Base-by-base conservation (phyloP, 441 rosid genomes). In the Kokia cookei region DNA sequence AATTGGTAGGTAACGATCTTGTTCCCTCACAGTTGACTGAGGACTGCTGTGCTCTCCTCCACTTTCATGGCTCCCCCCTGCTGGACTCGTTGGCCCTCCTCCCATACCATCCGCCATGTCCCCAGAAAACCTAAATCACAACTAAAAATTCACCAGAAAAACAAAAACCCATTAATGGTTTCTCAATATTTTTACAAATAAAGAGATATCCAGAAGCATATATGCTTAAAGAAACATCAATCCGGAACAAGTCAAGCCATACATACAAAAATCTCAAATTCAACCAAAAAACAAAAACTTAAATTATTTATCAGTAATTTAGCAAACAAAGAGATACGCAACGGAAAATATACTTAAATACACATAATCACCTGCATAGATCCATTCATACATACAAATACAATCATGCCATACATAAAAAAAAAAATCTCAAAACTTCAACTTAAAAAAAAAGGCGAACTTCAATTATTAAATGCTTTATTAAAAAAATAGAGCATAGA, bases 31-130 rank as follows among this genome's bases (percentile, higher is more conserved):
- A 62, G 78, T 77, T 0, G 89, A 87, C 63, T 86, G 89, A 55
- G 93, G 93, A 81, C 98, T 92, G 82, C 97, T 92, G 65, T 82
- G 96, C 58, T 94, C 98, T 29, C 97, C 96, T 27, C 93, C 90
- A 75, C 90, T 85, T 42, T 89, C 91, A 73, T 83, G 87, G 81
- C 89, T 84, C 24, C 90, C 90, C 47, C 92, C 97, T 27, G 85
- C 89, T 3, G 96, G 94, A 74, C 94, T 91, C 47, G 81, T 72
- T 73, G 98, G 90, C 68, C 86, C 83, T 74, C 86, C 90, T 75
- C 88, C 29, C 40, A 47, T 26, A 66, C 55, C 71, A 47, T 66
- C 86, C 83, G 66, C 74, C 74, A 71, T 59, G 40, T 43, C 66
- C 35, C 55, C 27, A 10, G 10, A 43, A 71, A 54, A 43, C 26